phyloP scores from a whole-genome alignment of 2,329 filamentous ascomycete species.

The Ophiocordyceps camponoti-rufipedis region DNA sequence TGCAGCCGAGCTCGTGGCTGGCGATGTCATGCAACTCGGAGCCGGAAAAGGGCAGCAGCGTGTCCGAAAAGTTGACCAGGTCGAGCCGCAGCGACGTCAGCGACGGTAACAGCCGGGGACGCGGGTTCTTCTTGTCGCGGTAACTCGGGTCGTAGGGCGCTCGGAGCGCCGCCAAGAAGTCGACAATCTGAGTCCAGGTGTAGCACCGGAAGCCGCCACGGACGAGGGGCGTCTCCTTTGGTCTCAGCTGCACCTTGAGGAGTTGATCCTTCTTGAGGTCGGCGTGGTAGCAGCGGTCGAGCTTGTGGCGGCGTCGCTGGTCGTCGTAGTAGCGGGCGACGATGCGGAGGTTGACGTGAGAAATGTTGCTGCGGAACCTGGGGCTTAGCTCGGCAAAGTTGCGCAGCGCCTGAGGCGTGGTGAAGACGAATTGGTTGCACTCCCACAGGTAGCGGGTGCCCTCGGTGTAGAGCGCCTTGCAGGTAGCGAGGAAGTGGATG shows the following conservation, averaged over 20 bases:
- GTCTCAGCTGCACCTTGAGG: constrained; percentile 23
- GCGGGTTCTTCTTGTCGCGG: constrained; percentile 14
- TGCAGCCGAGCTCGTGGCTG: constrained; percentile 33
- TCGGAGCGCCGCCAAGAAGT: constrained; percentile 32
- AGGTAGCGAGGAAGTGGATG: constrained; percentile 33
- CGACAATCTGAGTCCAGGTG: constrained; percentile 32
- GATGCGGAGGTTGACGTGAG: constrained; percentile 29
- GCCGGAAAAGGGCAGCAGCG: constrained; percentile 24
- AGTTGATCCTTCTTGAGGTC: constrained; percentile 21
- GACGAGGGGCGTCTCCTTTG: constrained; percentile 25
- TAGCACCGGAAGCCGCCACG: constrained; percentile 36
- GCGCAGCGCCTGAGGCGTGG: constrained; percentile 27
- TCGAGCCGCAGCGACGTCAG: constrained; percentile 30
- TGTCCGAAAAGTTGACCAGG: constrained; percentile 33
- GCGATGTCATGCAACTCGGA: constrained; percentile 32
- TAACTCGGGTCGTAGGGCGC: constrained; percentile 27
- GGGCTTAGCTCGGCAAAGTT: constrained; percentile 27
- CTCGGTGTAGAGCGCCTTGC: constrained; percentile 28
- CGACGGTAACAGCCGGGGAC: constrained; percentile 27
- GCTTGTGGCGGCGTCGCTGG: constrained; percentile 21
- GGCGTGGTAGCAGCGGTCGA: constrained; percentile 23
- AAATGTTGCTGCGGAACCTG: constrained; percentile 23
- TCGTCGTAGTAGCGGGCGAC: constrained; percentile 39
- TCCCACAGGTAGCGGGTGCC: constrained; percentile 31
- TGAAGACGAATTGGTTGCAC: constrained; percentile 36